A percentile compares a stretch with the other conserved stretches of the same genome.
phyloP scores from a whole-genome alignment of 2,329 filamentous ascomycete genomes.

The Aspergillus versicolor region DNA sequence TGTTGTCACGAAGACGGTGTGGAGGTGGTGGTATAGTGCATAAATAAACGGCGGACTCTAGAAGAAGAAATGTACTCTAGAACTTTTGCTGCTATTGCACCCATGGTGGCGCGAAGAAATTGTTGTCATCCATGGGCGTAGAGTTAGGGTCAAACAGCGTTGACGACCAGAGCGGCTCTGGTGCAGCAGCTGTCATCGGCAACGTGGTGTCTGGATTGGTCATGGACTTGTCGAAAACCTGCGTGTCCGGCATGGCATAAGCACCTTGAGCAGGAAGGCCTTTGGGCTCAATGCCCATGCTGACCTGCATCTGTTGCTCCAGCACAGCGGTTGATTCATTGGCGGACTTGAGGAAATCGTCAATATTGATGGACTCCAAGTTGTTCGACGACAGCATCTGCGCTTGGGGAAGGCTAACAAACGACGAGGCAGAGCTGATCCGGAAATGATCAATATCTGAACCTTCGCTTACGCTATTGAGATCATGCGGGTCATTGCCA shows the following conservation, averaged over 20 bases:
- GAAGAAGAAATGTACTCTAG: slow-evolving; percentile 10
- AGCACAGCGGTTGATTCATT: slow-evolving; percentile 41
- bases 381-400: slow-evolving; percentile 42
- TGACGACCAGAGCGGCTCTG: slow-evolving; percentile 35
- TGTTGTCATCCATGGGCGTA: slow-evolving; percentile 30
- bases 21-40: slow-evolving; percentile 40
- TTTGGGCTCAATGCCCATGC: slow-evolving; percentile 37
- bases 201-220: slow-evolving; percentile 18
- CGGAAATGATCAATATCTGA: slow-evolving; percentile 43
- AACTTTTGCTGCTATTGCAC: slow-evolving; percentile 20
- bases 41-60: slow-evolving; percentile 25
- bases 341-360: slow-evolving; percentile 44
- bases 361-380: slow-evolving; percentile 43
- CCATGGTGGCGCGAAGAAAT: slow-evolving; percentile 34
- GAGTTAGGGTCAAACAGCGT: slow-evolving; percentile 33
- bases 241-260: slow-evolving; percentile 28
- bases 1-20: slow-evolving; percentile 35
- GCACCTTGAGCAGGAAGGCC: slow-evolving; percentile 28
- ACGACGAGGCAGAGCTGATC: slow-evolving; percentile 44
- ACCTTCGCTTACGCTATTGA: slow-evolving; percentile 42
- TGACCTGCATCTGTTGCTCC: slow-evolving; percentile 41
- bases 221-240: slow-evolving; percentile 23
- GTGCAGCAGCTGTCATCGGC: slow-evolving; percentile 25
- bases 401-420: slow-evolving; percentile 41
- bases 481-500: slow-evolving; percentile 36